Percentiles rank a stretch among this genome's conserved stretches.
Evolutionary conservation across 352 stramenopile species (phyloP).

Genomic region (Peronospora belbahrii): DNA sequence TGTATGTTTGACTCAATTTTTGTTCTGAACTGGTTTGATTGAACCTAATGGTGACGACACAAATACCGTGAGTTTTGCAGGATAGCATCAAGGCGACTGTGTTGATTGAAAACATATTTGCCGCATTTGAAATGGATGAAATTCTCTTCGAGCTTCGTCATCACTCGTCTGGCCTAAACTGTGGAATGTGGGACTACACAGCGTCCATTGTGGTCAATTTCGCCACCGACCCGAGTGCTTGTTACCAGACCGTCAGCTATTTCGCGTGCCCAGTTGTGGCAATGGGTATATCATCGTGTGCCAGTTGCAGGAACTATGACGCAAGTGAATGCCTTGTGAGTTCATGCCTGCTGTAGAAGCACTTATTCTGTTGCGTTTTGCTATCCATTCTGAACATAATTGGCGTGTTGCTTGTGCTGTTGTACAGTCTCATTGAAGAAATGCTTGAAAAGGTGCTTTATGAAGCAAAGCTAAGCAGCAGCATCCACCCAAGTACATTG

Average conservation of each 20-base stretch:
- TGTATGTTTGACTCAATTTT: slow-evolving; percentile 27
- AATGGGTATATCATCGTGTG: slow-evolving; percentile 62
- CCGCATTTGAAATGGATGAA: slow-evolving; percentile 96
- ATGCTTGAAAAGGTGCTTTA: slow-evolving; percentile 35
- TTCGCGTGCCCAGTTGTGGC: slow-evolving; percentile 89
- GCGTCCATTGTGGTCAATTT: slow-evolving; percentile 95
- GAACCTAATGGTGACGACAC: not conserved
- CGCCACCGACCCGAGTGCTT: slow-evolving; percentile 71
- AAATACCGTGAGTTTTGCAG: slow-evolving; percentile 6
- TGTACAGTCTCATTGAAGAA: slow-evolving; percentile 37
- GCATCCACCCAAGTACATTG: slow-evolving; percentile 26
- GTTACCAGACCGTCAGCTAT: slow-evolving; percentile 90
- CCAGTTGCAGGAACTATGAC: slow-evolving; percentile 21
- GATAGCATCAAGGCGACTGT: slow-evolving; percentile 87
- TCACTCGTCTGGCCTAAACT: slow-evolving; percentile 94
- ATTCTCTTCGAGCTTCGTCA: slow-evolving; percentile 92
- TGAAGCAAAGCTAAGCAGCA: slow-evolving; percentile 16
- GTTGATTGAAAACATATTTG: slow-evolving; percentile 95
- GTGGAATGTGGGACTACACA: slow-evolving; percentile 96
- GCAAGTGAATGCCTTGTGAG: slow-evolving; percentile 36
- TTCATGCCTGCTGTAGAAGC: not conserved
- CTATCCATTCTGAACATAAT: not conserved
- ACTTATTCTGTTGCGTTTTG: not conserved
- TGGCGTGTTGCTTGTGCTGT: not conserved
- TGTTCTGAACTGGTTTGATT: not conserved